Evolutionary conservation across 2,329 filamentous ascomycete genomes (phyloP).

Genomic region (Malbranchea zuffiana): DNA sequence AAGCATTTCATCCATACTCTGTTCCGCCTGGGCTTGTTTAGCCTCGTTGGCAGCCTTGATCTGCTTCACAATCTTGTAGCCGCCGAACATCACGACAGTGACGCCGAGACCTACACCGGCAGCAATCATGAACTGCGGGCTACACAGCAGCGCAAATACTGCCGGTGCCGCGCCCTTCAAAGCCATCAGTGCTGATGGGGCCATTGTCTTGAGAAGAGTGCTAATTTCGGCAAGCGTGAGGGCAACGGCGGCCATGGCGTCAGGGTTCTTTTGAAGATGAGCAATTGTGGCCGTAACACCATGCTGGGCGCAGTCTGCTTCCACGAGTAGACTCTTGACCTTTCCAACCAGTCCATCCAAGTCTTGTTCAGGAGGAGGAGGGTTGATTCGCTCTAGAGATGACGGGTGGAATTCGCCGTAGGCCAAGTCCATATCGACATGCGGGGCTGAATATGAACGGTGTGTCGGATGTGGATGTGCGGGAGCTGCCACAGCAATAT

Average conservation of each 20-base stretch:
- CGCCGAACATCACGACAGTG: conserved; percentile 91
- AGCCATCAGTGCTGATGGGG: conserved; percentile 62
- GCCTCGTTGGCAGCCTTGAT: conserved; percentile 42
- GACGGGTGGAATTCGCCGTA: conserved; percentile 74
- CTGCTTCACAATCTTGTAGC: conserved; percentile 93
- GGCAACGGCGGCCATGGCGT: conserved; percentile 87
- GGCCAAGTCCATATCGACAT: conserved; percentile 79
- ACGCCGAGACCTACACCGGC: conserved; percentile 80
- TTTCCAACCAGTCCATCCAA: conserved; percentile 59
- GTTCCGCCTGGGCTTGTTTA: conserved; percentile 11
- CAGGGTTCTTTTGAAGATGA: conserved; percentile 69
- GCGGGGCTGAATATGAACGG: conserved; percentile 18
- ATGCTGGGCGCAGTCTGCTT: conserved; percentile 81
- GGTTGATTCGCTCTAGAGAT: conserved; percentile 38
- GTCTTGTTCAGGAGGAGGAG: conserved; percentile 40
- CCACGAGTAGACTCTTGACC: conserved; percentile 67
- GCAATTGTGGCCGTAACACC: conserved; percentile 72
- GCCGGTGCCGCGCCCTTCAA: conserved; percentile 75
- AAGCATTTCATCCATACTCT: conserved; percentile 45
- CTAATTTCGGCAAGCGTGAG: conserved; percentile 87
- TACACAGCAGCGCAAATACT: conserved; percentile 74
- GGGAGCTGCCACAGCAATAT: conserved; percentile 17
- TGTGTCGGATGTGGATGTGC: conserved; percentile 12
- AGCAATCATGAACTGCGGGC: conserved; percentile 88
- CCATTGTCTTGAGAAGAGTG: conserved; percentile 69